phyloP scores from a whole-genome alignment of 176 grass and related monocot genomes.

The Lolium rigidum region DNA sequence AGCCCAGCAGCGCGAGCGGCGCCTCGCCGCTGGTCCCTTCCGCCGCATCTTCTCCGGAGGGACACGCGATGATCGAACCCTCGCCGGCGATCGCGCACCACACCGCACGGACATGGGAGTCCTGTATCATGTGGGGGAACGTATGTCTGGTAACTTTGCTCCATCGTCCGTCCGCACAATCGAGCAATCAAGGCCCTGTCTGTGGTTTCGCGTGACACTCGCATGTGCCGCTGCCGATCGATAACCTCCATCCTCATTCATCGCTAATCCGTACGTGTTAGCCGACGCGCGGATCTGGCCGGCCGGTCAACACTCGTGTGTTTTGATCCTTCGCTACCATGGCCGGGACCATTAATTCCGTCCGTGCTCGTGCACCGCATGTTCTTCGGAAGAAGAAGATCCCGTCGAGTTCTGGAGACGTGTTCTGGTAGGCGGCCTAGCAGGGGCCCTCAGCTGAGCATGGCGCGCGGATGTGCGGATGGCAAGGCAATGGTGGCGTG shows the following conservation, averaged over 20 bases:
- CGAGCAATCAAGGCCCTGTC: constrained; percentile 29
- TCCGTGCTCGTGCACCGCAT: too few relatives aligned
- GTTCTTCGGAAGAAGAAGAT: background rate
- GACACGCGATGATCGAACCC: too few relatives aligned
- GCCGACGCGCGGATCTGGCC: constrained; percentile 1
- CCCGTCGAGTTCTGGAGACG: background rate
- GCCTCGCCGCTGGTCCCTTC: background rate
- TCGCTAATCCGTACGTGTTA: background rate
- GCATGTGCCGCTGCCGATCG: constrained; percentile 30
- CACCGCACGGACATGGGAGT: too few relatives aligned
- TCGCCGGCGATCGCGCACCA: too few relatives aligned
- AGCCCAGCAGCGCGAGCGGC: background rate
- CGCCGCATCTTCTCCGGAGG: too few relatives aligned
- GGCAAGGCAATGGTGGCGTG: constrained; percentile 17
- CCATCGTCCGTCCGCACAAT: background rate
- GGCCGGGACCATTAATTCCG: constrained; percentile 23
- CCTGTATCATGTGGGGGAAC: too few relatives aligned
- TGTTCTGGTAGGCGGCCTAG: background rate
- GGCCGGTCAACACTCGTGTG: constrained; percentile 39
- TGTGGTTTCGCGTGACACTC: constrained; percentile 36
- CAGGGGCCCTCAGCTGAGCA: too few relatives aligned
- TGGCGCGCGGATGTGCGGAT: background rate
- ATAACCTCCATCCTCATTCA: background rate
- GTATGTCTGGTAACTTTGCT: background rate
- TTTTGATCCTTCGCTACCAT: background rate